Evolutionary conservation across 768 basidiomycete species (phyloP).

Genomic region (Tricholoma hemisulphureum): DNA sequence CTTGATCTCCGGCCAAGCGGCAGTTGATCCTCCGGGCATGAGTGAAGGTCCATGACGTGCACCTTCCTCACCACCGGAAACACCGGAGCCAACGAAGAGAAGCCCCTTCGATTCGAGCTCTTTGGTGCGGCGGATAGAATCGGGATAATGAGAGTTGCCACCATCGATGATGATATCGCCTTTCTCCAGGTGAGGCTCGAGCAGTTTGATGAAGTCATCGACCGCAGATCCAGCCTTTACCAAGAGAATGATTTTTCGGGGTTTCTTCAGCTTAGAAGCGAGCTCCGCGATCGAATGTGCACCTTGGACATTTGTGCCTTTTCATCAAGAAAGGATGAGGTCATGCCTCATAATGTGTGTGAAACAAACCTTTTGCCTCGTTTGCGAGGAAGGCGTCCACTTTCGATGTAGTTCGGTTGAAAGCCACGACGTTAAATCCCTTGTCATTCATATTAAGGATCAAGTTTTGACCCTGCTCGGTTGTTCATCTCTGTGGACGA

Average conservation of each 20-base stretch:
- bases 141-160: constrained; percentile 99
- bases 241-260: constrained; percentile 96
- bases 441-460: constrained; percentile 99
- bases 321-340: constrained; percentile 7
- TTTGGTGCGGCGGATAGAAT: constrained; percentile 90
- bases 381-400: constrained; percentile 94
- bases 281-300: constrained; percentile 94
- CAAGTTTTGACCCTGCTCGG: constrained; percentile 83
- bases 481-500: constrained; percentile 14
- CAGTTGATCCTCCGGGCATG: constrained; percentile 96
- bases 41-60: constrained; percentile 95
- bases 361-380: constrained; percentile 86
- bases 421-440: constrained; percentile 95
- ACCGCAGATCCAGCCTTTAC: constrained; percentile 98
- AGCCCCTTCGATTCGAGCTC: constrained; percentile 94
- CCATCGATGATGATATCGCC: constrained; percentile 99
- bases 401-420: constrained; percentile 96
- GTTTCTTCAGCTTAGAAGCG: constrained; percentile 85
- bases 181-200: constrained; percentile 84
- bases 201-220: constrained; percentile 90
- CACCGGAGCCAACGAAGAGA: constrained; percentile 97
- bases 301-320: constrained; percentile 93
- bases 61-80: constrained; percentile 99
- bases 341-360: constrained; percentile 17
- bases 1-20: constrained; percentile 96